Conservation (phyloP, 2,329 filamentous ascomycete species). For the Fusarium poae region DNA sequence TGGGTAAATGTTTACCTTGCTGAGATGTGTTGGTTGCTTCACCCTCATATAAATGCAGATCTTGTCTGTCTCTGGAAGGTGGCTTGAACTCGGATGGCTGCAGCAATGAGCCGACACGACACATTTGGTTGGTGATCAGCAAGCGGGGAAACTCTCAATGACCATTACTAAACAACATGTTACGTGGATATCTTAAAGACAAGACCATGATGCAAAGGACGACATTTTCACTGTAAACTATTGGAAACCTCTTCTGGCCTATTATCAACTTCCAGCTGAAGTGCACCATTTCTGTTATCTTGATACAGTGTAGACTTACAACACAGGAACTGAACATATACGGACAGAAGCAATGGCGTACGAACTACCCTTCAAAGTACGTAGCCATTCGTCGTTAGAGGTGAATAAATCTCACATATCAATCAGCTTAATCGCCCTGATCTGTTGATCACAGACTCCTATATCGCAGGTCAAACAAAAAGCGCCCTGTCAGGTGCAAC, state of each 20-base stretch:
- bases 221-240: background rate
- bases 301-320: background rate
- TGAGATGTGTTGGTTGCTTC: background rate
- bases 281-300: background rate
- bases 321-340: fast-evolving
- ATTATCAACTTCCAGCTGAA: fast-evolving
- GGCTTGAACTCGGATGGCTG: background rate
- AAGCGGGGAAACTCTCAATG: constrained; percentile 9
- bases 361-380: constrained; percentile 4
- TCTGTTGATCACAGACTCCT: constrained; percentile 9
- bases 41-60: background rate
- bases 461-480: background rate
- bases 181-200: background rate
- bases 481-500: background rate
- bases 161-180: constrained; percentile 19
- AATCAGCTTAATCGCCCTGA: constrained; percentile 9
- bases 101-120: constrained; percentile 9
- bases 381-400: fast-evolving
- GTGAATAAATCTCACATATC: fast-evolving
- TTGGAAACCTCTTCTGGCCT: too few species aligned
- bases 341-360: background rate
- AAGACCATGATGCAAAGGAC: background rate
- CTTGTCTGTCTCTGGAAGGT: constrained; percentile 2
- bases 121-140: background rate
- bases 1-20: too few species aligned